A percentile compares a stretch with the other conserved stretches of the same genome.
phyloP scores from a whole-genome alignment of 1,139 yeast genomes.

The Candida buenavistaensis region DNA sequence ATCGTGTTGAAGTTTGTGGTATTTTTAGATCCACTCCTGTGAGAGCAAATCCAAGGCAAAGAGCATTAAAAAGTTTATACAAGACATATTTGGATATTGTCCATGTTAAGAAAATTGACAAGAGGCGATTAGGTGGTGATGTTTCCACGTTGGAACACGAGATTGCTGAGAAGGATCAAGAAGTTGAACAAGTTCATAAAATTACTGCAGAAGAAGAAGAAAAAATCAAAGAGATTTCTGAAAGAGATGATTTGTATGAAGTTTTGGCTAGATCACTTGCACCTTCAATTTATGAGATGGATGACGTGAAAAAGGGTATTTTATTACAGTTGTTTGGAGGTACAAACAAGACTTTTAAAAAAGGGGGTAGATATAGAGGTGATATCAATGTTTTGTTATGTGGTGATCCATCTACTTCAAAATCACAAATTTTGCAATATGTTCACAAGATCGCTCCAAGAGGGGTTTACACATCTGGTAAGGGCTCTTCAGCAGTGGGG shows the following conservation, averaged over 20 bases:
- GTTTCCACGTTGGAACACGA: slow-evolving; percentile 58
- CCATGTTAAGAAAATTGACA: slow-evolving; percentile 84
- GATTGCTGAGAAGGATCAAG: slow-evolving; percentile 54
- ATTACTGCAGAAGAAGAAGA: slow-evolving; percentile 69
- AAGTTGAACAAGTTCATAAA: slow-evolving; percentile 73
- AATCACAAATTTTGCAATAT: slow-evolving; percentile 89
- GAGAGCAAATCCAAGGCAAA: slow-evolving; percentile 79
- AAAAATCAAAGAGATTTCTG: slow-evolving; percentile 59
- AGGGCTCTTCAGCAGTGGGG: slow-evolving; percentile 99
- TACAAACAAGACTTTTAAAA: slow-evolving; percentile 80
- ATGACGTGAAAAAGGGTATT: slow-evolving; percentile 94
- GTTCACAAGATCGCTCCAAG: slow-evolving; percentile 98
- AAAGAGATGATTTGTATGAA: slow-evolving; percentile 80
- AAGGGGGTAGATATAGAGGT: slow-evolving; percentile 96
- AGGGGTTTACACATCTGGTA: slow-evolving; percentile 97
- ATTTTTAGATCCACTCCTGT: slow-evolving; percentile 92
- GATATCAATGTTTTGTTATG: slow-evolving; percentile 87
- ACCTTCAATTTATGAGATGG: slow-evolving; percentile 93
- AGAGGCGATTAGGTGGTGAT: slow-evolving; percentile 79
- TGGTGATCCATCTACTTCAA: slow-evolving; percentile 98
- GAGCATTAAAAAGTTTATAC: slow-evolving; percentile 80
- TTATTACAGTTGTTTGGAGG: slow-evolving; percentile 94
- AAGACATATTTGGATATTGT: slow-evolving; percentile 94
- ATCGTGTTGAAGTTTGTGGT: slow-evolving; percentile 92
- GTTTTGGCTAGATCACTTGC: slow-evolving; percentile 90